phyloP scores from a whole-genome alignment of 2,329 filamentous ascomycete genomes.

The Talaromyces sp. region DNA sequence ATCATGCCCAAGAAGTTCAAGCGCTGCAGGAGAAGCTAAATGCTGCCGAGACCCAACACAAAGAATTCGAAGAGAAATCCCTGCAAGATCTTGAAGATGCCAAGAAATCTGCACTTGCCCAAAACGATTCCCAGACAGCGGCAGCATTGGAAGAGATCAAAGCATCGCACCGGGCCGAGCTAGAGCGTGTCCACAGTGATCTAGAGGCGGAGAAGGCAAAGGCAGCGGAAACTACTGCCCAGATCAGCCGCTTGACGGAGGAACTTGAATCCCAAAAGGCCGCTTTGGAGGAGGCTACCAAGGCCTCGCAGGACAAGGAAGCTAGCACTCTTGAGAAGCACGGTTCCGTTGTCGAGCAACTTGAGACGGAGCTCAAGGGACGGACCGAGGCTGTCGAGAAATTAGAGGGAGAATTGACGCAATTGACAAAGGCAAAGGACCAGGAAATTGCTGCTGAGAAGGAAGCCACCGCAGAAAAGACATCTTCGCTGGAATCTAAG shows the following conservation, averaged over 20 bases:
- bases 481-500: constrained; percentile 29
- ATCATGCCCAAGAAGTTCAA: constrained; percentile 29
- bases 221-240: constrained; percentile 22
- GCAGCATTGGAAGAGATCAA: constrained; percentile 34
- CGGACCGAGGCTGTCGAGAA: constrained; percentile 34
- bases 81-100: constrained; percentile 35
- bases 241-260: constrained; percentile 24
- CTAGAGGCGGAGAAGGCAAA: constrained; percentile 28
- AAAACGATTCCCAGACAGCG: constrained; percentile 31
- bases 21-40: constrained; percentile 27
- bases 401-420: constrained; percentile 33
- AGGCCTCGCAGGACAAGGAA: constrained; percentile 26
- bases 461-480: constrained; percentile 24
- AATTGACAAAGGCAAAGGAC: constrained; percentile 30
- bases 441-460: constrained; percentile 30
- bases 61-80: constrained; percentile 33
- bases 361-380: constrained; percentile 30
- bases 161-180: constrained; percentile 28
- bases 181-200: constrained; percentile 31
- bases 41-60: constrained; percentile 31
- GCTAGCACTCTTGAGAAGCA: constrained; percentile 23
- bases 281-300: constrained; percentile 22
- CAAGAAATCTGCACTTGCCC: constrained; percentile 28
- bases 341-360: constrained; percentile 5
- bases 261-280: constrained; percentile 28